Conservation (phyloP, 805 yeast species). For the Metschnikowia arizonensis region DNA sequence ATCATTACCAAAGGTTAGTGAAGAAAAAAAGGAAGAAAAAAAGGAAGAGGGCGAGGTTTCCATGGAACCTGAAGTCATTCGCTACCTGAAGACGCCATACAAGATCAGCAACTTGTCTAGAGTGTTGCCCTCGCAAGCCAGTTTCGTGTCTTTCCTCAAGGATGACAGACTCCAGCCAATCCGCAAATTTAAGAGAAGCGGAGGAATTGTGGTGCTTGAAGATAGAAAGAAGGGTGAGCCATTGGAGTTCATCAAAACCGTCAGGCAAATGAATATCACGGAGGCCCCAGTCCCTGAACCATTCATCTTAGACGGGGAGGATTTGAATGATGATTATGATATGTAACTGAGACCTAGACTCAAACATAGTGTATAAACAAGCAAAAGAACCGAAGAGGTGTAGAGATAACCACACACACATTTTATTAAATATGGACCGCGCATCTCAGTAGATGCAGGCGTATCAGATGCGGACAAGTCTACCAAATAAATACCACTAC, state of each 20-base stretch:
- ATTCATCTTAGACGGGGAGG: conserved; percentile 57
- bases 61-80: conserved; percentile 38
- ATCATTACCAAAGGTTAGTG: conserved; percentile 12
- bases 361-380: conserved; percentile 3
- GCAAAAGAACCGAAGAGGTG: neutral
- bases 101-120: conserved; percentile 76
- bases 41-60: conserved; percentile 27
- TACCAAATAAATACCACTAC: neutral
- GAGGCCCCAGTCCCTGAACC: conserved; percentile 76
- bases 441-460: neutral
- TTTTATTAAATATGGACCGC: neutral
- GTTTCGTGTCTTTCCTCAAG: conserved; percentile 72
- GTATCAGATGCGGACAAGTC: neutral
- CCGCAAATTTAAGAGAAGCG: conserved; percentile 63
- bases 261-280: conserved; percentile 69
- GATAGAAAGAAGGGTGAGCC: conserved; percentile 63
- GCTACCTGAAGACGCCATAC: conserved; percentile 62
- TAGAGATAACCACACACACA: too few species aligned
- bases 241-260: conserved; percentile 69
- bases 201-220: conserved; percentile 68
- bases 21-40: conserved; percentile 11
- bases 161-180: conserved; percentile 79
- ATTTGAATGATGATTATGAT: conserved; percentile 37
- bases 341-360: conserved; percentile 7
- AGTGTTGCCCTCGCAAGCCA: conserved; percentile 84